A percentile compares a stretch with the other conserved stretches of the same genome.
phyloP scores from a whole-genome alignment of 345 rosid genomes.

The Mercurialis annua region DNA sequence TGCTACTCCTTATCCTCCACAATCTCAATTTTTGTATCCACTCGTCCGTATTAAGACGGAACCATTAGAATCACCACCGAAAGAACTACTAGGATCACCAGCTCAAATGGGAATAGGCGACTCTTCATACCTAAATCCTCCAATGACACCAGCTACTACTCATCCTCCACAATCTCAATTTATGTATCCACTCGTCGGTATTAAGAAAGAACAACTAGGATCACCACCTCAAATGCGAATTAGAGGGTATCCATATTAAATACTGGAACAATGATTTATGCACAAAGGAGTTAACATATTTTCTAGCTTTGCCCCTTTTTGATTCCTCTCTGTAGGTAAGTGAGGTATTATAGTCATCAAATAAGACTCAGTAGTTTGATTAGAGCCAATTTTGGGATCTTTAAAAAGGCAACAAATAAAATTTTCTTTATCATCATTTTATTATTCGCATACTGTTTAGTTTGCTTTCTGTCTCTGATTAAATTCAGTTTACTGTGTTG shows the following conservation, averaged over 20 bases:
- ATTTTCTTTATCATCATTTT: not conserved
- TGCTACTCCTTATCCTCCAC: constrained; percentile 35
- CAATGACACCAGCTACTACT: too few species aligned
- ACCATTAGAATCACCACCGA: too few species aligned
- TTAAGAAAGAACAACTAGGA: too few species aligned
- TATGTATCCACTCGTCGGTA: too few species aligned
- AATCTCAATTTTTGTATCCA: constrained; percentile 35
- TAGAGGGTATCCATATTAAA: constrained; percentile 48
- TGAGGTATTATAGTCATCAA: not conserved
- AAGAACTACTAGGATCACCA: constrained; percentile 36
- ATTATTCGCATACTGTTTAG: too few species aligned
- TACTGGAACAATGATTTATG: constrained; percentile 19
- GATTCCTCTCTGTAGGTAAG: not conserved
- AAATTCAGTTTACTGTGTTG: too few species aligned
- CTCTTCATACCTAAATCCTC: too few species aligned
- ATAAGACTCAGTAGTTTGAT: not conserved
- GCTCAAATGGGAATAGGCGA: constrained; percentile 48
- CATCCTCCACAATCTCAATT: too few species aligned
- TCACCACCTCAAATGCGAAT: constrained; percentile 38
- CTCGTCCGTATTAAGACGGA: constrained; percentile 37
- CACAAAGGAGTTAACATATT: not conserved
- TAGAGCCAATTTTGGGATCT: not conserved
- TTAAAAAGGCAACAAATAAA: constrained; percentile 5
- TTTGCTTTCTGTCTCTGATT: not conserved
- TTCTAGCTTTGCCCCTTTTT: not conserved